Conservation (phyloP, 441 rosid species). For the Pelargonium citronellum region DNA sequence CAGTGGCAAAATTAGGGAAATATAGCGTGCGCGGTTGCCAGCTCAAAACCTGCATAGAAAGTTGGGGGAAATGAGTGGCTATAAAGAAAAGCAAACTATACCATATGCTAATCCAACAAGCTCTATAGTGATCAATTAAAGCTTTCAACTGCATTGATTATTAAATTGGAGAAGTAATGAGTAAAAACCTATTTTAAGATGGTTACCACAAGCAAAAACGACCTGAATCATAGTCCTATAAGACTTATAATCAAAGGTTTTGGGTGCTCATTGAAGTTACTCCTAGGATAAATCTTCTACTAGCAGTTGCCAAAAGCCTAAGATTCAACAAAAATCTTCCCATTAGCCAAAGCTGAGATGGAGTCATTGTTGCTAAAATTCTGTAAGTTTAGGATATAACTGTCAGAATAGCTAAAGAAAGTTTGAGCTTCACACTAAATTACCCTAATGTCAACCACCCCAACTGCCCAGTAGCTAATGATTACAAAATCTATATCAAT, state of each 20-base stretch:
- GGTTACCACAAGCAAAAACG: neutral
- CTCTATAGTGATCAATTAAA: neutral
- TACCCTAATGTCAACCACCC: no score
- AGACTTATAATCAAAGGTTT: neutral
- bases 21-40: constrained; percentile 62
- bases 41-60: constrained; percentile 49
- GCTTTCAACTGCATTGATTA: neutral
- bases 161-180: neutral
- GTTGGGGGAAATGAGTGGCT: neutral
- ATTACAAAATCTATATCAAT: no score
- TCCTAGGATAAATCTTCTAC: neutral
- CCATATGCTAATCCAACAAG: neutral
- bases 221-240: neutral
- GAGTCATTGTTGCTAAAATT: neutral
- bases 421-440: no score
- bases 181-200: neutral
- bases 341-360: neutral
- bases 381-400: no score
- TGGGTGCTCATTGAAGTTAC: neutral
- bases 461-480: no score
- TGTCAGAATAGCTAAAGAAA: no score
- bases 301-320: neutral
- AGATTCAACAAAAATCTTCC: neutral
- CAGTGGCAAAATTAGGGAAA: constrained; percentile 50
- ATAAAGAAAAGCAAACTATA: neutral